Conservation (phyloP, 1,284 basidiomycete species). For the Rhodotorula sp. region DNA sequence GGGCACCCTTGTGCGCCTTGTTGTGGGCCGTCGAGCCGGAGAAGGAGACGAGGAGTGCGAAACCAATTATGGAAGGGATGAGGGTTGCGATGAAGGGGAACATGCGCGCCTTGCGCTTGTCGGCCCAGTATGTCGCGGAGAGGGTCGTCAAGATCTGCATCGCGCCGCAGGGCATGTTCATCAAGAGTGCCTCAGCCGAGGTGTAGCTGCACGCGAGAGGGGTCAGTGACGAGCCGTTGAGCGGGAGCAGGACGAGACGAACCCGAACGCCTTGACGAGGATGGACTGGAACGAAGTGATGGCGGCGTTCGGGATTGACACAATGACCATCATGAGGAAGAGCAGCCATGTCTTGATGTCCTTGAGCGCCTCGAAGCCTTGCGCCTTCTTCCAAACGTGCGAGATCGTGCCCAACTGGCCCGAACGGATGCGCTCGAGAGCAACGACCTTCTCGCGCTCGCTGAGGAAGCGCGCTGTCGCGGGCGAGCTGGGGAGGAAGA, state of each 20-base stretch:
- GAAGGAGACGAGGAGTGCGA: conserved; percentile 61
- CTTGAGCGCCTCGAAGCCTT: conserved; percentile 59
- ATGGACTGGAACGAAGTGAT: conserved; percentile 51
- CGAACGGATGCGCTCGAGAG: conserved; percentile 64
- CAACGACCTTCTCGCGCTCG: conserved; percentile 62
- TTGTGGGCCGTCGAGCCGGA: conserved; percentile 51
- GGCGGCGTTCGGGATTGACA: conserved; percentile 57
- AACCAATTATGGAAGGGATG: conserved; percentile 58
- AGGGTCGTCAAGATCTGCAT: conserved; percentile 52
- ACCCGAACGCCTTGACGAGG: conserved; percentile 43
- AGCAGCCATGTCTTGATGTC: conserved; percentile 64
- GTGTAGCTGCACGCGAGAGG: conserved; percentile 58
- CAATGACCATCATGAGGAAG: conserved; percentile 59
- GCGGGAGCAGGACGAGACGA: conserved; percentile 24
- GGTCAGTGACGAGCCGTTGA: neutral
- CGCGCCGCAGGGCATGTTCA: conserved; percentile 60
- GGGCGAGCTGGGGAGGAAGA: conserved; percentile 66
- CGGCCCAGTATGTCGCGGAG: conserved; percentile 63
- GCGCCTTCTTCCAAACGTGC: conserved; percentile 60
- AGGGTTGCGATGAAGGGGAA: conserved; percentile 14
- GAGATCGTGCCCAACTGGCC: conserved; percentile 65
- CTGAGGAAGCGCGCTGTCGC: conserved; percentile 61
- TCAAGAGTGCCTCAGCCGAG: conserved; percentile 62
- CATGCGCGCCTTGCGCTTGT: conserved; percentile 48
- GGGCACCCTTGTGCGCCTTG: conserved; percentile 53